phyloP scores from a whole-genome alignment of 208 protist species.

The Leishmania arabica region DNA sequence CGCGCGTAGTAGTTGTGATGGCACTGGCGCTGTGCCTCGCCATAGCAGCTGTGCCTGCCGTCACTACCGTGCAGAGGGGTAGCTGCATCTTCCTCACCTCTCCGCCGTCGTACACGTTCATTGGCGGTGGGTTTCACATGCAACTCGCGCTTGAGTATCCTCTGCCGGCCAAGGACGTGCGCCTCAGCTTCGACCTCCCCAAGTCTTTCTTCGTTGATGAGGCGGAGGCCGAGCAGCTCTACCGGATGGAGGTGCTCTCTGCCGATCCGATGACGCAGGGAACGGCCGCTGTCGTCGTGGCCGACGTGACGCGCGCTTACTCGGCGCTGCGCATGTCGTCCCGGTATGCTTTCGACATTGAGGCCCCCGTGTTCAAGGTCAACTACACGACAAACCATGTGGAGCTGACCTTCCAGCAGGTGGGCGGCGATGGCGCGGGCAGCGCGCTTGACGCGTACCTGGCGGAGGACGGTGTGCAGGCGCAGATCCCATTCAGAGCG shows the following conservation, averaged over 20 bases:
- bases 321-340: constrained; percentile 41
- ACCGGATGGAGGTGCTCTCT: constrained; percentile 31
- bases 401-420: constrained; percentile 27
- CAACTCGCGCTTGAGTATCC: constrained; percentile 71
- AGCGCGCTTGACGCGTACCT: constrained; percentile 18
- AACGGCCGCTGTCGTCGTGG: constrained; percentile 1
- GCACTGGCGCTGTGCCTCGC: constrained; percentile 1
- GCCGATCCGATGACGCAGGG: not conserved
- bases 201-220: constrained; percentile 76
- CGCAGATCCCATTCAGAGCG: not conserved
- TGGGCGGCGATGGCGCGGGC: not conserved
- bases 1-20: not conserved
- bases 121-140: constrained; percentile 80
- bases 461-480: not conserved
- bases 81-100: constrained; percentile 13
- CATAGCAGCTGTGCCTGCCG: not conserved
- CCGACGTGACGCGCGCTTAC: constrained; percentile 43
- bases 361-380: constrained; percentile 75
- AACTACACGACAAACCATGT: constrained; percentile 55
- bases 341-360: constrained; percentile 74
- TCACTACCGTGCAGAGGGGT: constrained; percentile 3
- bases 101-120: constrained; percentile 28
- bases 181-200: constrained; percentile 49
- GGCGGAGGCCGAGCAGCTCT: constrained; percentile 68
- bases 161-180: constrained; percentile 18